Evolutionary conservation across 108 stramenopile species (phyloP).

Genomic region (Epithemia pelagica): DNA sequence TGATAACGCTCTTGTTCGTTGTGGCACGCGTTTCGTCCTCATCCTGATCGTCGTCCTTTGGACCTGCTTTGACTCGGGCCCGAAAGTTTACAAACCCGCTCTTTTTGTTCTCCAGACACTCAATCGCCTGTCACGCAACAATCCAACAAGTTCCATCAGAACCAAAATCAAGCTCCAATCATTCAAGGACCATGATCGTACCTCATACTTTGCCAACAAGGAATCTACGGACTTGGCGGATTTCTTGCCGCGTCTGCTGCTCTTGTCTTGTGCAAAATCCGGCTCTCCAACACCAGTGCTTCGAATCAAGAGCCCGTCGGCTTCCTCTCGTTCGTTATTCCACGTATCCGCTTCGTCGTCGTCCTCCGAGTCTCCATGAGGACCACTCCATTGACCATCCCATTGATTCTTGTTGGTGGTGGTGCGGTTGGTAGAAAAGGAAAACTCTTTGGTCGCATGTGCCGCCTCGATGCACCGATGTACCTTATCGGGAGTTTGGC

Average conservation of each 20-base stretch:
- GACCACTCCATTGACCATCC: conserved; percentile 39
- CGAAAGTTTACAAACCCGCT: conserved; percentile 11
- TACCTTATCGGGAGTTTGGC: conserved; percentile 34
- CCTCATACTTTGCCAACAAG: conserved; percentile 1
- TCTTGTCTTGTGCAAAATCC: neutral
- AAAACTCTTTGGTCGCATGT: neutral
- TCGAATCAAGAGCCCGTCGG: conserved; percentile 5
- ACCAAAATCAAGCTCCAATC: neutral
- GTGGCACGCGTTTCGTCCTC: neutral
- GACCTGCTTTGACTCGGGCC: neutral
- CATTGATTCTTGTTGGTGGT: conserved; percentile 21
- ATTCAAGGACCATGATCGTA: neutral
- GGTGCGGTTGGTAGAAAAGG: neutral
- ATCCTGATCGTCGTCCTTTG: neutral
- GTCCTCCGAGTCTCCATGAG: conserved; percentile 23
- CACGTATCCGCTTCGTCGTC: conserved; percentile 27
- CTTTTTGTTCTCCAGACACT: conserved; percentile 9
- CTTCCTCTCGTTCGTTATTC: conserved; percentile 20
- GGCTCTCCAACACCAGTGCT: neutral
- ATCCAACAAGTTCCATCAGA: neutral
- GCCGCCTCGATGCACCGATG: neutral
- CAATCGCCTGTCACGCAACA: conserved; percentile 4
- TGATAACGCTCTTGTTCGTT: neutral
- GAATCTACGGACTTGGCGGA: neutral
- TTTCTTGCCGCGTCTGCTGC: neutral